Base-by-base conservation (phyloP, 208 protist species). In the Leishmania arabica region DNA sequence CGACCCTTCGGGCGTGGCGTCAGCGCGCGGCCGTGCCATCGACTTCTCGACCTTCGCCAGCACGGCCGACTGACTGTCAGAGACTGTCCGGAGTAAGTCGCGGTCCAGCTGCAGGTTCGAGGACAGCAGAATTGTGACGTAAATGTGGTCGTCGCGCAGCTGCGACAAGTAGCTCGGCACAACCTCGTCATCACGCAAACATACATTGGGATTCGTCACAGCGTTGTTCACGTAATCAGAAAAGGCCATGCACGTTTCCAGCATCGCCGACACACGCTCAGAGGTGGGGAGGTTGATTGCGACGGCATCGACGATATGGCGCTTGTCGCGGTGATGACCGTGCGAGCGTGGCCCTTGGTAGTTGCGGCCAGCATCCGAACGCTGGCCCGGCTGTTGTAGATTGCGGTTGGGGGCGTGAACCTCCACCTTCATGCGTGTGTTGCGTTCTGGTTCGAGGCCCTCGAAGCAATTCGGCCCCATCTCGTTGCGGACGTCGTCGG, bases 151-250 rank as follows among this genome's bases (percentile, higher is more conserved):
- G 37, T 60, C 60, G 34, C 47, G 70, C 47, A 97, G 84, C 78
- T 92, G 91, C 1, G 84, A 78, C 45, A 80, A 45, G 80, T 95
- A 92, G 31, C 89, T 86, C 40, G 75, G 49, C 66, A 95, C 83
- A 68, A 97, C 86, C 37, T 95, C 92, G 75, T 97, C 92, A 37
- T 71, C 65, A 17, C 64, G 45, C 17, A 94, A 75, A 11, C 74
- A 79, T 45, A 83, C 86, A 19, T 92, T 87, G 15, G 72, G 51
- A 45, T 84, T 62, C 69, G 86, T 80, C 58, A 85, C 87, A 13
- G 85, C 83, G 76, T 94, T 93, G 76, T 90, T 86, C 17, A 95
- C 78, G 80, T 95, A 96, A 89, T 97, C 94, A 53, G 92, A 89
- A 64, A 97, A 87, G 34, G 90, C 86, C 60, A 93, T 86, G 81